Evolutionary conservation across 1,284 basidiomycete genomes (phyloP).

Genomic region (Singerocomus inundabilis): DNA sequence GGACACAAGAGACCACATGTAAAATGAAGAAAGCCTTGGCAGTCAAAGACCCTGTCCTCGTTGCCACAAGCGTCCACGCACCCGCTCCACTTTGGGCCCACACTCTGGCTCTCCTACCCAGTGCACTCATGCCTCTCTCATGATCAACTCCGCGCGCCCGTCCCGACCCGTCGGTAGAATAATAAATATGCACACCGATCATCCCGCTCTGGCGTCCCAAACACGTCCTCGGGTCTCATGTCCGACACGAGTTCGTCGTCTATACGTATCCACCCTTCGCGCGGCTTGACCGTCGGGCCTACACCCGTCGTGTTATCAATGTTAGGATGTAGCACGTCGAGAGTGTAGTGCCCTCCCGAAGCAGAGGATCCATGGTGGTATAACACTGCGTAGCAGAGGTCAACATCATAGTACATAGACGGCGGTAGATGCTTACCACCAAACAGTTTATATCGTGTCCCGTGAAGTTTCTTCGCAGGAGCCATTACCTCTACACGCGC

Average conservation of each 20-base stretch:
- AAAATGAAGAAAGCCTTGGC: not conserved
- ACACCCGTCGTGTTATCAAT: conserved; percentile 41
- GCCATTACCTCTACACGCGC: conserved; percentile 64
- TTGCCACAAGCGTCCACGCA: not conserved
- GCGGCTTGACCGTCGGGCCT: conserved; percentile 28
- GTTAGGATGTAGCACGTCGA: conserved; percentile 84
- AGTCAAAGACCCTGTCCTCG: not conserved
- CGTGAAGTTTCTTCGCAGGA: conserved; percentile 48
- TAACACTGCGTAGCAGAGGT: conserved; percentile 51
- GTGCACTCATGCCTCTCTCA: not conserved
- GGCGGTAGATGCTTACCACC: conserved; percentile 57
- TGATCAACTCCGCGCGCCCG: conserved; percentile 17
- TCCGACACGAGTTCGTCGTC: conserved; percentile 90
- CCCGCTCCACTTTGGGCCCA: not conserved
- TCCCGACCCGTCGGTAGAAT: conserved; percentile 65
- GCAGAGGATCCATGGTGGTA: conserved; percentile 95
- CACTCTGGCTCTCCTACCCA: not conserved
- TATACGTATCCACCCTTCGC: conserved; percentile 85
- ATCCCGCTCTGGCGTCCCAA: conserved; percentile 56
- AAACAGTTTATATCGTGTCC: conserved; percentile 79
- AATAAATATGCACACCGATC: conserved; percentile 86
- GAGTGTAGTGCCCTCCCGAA: conserved; percentile 94
- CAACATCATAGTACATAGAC: not conserved
- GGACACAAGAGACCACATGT: not conserved
- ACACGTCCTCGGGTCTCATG: conserved; percentile 76